phyloP scores from a whole-genome alignment of 2,329 filamentous ascomycete genomes.

The Kalmusia sp. region DNA sequence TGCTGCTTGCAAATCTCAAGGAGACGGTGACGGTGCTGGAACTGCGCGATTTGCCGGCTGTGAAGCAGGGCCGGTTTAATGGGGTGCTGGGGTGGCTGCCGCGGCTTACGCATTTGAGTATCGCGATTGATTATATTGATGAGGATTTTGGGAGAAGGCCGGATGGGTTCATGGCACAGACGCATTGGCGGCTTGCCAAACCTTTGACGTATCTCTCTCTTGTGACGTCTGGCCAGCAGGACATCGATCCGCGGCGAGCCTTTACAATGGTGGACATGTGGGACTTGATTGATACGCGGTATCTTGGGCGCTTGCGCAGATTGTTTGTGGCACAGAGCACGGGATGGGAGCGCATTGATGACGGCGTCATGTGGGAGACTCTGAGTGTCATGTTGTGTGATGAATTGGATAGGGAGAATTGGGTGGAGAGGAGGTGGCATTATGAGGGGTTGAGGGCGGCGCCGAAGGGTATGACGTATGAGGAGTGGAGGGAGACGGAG shows the following conservation, averaged over 20 bases:
- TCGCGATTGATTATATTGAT: conserved; percentile 57
- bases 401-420: conserved; percentile 49
- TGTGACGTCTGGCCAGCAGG: conserved; percentile 45
- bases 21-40: conserved; percentile 44
- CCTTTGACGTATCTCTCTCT: conserved; percentile 49
- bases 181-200: conserved; percentile 29
- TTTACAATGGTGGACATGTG: conserved; percentile 52
- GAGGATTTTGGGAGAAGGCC: conserved; percentile 45
- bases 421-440: conserved; percentile 42
- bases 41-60: conserved; percentile 49
- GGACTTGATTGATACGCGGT: conserved; percentile 50
- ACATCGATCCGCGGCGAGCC: conserved; percentile 40
- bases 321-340: conserved; percentile 47
- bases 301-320: conserved; percentile 47
- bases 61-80: conserved; percentile 50
- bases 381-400: conserved; percentile 47
- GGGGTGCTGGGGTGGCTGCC: conserved; percentile 50
- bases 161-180: conserved; percentile 10
- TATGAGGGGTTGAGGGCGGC: conserved; percentile 26
- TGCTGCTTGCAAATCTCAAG: conserved; percentile 45
- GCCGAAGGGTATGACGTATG: conserved; percentile 22
- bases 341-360: conserved; percentile 46
- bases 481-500: conserved; percentile 28
- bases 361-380: conserved; percentile 46
- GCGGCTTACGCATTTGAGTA: conserved; percentile 46